phyloP scores from a whole-genome alignment of 176 grass and related monocot species.

The Oryza glumipatula region DNA sequence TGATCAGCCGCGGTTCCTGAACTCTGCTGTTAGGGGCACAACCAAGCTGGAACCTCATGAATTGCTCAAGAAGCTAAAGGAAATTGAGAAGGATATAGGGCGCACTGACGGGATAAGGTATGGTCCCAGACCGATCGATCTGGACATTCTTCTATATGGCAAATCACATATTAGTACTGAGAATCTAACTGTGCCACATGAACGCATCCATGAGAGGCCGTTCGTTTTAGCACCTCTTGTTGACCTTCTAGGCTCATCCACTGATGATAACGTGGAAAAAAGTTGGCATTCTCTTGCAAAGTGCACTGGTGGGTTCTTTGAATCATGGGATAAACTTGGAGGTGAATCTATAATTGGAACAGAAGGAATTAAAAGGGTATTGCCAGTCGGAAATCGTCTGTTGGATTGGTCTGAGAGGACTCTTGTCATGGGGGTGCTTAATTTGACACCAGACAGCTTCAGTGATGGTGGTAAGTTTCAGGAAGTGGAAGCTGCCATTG shows the following conservation, averaged over 20 bases:
- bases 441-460: conserved; percentile 92
- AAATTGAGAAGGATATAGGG: conserved; percentile 78
- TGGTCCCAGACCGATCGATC: conserved; percentile 83
- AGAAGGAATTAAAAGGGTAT: conserved; percentile 73
- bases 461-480: conserved; percentile 89
- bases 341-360: conserved; percentile 78
- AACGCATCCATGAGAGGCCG: conserved; percentile 79
- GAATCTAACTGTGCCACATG: conserved; percentile 72
- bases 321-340: conserved; percentile 72
- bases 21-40: conserved; percentile 78
- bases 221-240: conserved; percentile 93
- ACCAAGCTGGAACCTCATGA: conserved; percentile 79
- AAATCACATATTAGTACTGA: conserved; percentile 52
- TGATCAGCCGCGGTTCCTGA: conserved; percentile 74
- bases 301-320: conserved; percentile 61
- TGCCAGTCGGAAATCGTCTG: conserved; percentile 54
- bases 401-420: conserved; percentile 77
- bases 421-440: conserved; percentile 84
- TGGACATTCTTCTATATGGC: conserved; percentile 91
- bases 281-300: conserved; percentile 75
- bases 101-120: conserved; percentile 66
- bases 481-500: conserved; percentile 56
- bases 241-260: conserved; percentile 66
- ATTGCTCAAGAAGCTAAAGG: conserved; percentile 68
- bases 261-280: conserved; percentile 52